Conservation (phyloP, 2,329 filamentous ascomycete species). For the Nigrospora sphaerica region DNA sequence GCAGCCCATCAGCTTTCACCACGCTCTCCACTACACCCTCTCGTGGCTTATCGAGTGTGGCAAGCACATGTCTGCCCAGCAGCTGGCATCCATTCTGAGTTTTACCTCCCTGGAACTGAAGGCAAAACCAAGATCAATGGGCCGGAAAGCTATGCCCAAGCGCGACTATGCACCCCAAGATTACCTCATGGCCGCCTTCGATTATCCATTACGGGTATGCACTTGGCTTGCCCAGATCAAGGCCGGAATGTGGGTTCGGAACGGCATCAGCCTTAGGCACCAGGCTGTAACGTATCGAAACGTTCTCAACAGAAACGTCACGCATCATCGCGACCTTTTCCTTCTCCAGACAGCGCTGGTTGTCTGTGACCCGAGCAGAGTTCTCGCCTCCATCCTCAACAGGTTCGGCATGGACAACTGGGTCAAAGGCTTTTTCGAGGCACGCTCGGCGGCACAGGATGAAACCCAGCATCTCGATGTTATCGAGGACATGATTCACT, state of each 20-base stretch:
- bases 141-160: slow-evolving; percentile 47
- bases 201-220: slow-evolving; percentile 87
- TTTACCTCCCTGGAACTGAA: slow-evolving; percentile 67
- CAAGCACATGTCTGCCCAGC: slow-evolving; percentile 62
- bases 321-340: slow-evolving; percentile 91
- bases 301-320: slow-evolving; percentile 82
- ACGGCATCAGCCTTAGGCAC: slow-evolving; percentile 90
- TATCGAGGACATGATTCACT: slow-evolving; percentile 90
- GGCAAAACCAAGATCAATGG: slow-evolving; percentile 56
- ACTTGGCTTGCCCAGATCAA: slow-evolving; percentile 98
- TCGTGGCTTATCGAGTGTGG: slow-evolving; percentile 94
- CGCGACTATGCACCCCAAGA: slow-evolving; percentile 62
- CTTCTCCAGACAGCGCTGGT: slow-evolving; percentile 87
- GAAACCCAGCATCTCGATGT: slow-evolving; percentile 85
- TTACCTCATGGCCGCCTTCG: slow-evolving; percentile 79
- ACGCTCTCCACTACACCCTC: slow-evolving; percentile 89
- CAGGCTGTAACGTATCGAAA: slow-evolving; percentile 92
- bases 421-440: slow-evolving; percentile 76
- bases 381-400: slow-evolving; percentile 84
- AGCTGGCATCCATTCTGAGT: slow-evolving; percentile 61
- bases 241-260: slow-evolving; percentile 96
- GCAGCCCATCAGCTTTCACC: slow-evolving; percentile 93
- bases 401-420: slow-evolving; percentile 83
- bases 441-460: slow-evolving; percentile 68
- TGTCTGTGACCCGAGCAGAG: slow-evolving; percentile 72